Evolutionary conservation across 2,329 filamentous ascomycete genomes (phyloP).

Genomic region (Macroventuria anomochaeta): DNA sequence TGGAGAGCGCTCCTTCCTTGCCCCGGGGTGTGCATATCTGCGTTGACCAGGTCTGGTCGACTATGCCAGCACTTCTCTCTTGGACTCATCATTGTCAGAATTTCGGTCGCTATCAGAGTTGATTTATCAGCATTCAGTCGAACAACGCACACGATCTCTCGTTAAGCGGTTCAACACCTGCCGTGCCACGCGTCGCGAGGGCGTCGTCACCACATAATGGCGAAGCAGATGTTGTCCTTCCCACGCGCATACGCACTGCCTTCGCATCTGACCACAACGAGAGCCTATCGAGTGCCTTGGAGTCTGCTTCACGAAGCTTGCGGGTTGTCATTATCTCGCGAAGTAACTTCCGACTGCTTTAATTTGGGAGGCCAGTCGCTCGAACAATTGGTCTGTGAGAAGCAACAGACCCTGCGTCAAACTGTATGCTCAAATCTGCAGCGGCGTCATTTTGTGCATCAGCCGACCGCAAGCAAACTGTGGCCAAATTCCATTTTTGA

Average conservation of each 20-base stretch:
- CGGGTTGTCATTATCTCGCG: too few relatives aligned
- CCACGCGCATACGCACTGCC: conserved; percentile 1
- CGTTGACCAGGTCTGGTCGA: not conserved
- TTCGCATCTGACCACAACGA: not conserved
- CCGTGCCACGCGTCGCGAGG: conserved; percentile 10
- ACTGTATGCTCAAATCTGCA: not conserved
- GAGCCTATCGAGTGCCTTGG: not conserved
- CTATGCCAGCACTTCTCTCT: not conserved
- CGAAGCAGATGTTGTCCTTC: conserved; percentile 11
- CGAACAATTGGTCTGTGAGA: not conserved
- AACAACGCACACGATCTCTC: not conserved
- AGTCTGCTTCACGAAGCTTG: not conserved
- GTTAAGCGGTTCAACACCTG: not conserved
- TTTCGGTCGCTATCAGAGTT: not conserved
- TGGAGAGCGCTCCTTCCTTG: not conserved
- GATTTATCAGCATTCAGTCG: not conserved
- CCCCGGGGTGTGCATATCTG: too few relatives aligned
- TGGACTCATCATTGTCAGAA: not conserved
- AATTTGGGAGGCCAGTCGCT: not conserved
- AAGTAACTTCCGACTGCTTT: not conserved
- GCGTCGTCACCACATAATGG: conserved; percentile 10
- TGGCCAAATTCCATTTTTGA: not conserved
- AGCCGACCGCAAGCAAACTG: too few relatives aligned
- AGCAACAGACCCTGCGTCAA: not conserved
- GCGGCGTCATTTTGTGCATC: not conserved